Base-by-base conservation (phyloP, 2,329 filamentous ascomycete genomes). In the Chaetomium strumarium region DNA sequence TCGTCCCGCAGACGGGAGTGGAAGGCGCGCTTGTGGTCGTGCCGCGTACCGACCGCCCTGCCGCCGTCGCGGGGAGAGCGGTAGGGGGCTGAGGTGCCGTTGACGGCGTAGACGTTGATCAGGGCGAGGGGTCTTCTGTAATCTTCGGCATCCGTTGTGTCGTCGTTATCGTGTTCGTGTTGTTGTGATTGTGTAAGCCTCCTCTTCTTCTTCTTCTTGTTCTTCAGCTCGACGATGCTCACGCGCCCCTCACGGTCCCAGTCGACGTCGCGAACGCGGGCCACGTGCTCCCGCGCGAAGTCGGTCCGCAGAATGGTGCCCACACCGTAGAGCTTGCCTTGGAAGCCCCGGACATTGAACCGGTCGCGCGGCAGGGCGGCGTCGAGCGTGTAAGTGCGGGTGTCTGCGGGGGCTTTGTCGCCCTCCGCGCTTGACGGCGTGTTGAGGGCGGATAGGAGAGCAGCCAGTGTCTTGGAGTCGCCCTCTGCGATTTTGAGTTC, bases 171-270 rank as follows among this genome's bases (percentile, higher is more conserved):
- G 38, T 49, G 11, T 34, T 17, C 14, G 24, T 34, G 37, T 12
- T 17, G 16, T n/a, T 19, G 17, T 19, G 19, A n/a, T 14, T 20
- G 31, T n/a, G n/a, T n/a, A n/a, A n/a, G n/a, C n/a, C n/a, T n/a
- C n/a, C n/a, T n/a, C n/a, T n/a, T n/a, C n/a, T n/a, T n/a, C n/a
- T n/a, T n/a, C n/a, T n/a, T n/a, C 10, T 41, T 17, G 12, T 20
- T 9, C n/a, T 29, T 8, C 41, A 51, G 42, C 60, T 77, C 71
- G 12, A 75, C 66, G 19, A 80, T 65, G n/a, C 71, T 67, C 5
- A 80, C 68, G 0, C 77, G 70, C 3, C 77, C 77, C 67, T 80
- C 77, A 1, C 65, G 58, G 49, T 80, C 77, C 77, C 75, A 80
- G 10, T 69, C 63, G 0, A 76, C 74, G 0, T 66, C 68, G 8